phyloP scores from a whole-genome alignment of 305 asterid genomes.

The Petunia hybrid region DNA sequence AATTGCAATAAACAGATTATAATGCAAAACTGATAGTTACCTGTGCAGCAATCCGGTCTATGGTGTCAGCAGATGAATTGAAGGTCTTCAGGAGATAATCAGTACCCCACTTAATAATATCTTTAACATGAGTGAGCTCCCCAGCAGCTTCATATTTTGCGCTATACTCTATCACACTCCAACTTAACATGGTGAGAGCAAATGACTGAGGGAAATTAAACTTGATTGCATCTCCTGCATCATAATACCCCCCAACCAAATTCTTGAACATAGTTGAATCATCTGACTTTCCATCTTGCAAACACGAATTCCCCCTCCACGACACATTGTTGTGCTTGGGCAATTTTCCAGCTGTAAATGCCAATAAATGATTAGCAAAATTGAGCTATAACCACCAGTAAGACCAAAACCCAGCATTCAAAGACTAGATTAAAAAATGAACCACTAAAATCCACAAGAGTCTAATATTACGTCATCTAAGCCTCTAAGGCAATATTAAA shows the following conservation, averaged over 20 bases:
- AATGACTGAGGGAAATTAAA: slow-evolving; percentile 83
- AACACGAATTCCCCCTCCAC: slow-evolving; percentile 63
- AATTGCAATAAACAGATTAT: neutral
- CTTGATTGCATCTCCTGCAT: slow-evolving; percentile 96
- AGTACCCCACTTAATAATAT: slow-evolving; percentile 92
- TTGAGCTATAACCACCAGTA: slow-evolving; percentile 23
- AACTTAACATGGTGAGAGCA: slow-evolving; percentile 95
- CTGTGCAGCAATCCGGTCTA: slow-evolving; percentile 72
- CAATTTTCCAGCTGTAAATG: slow-evolving; percentile 58
- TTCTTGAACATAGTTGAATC: slow-evolving; percentile 43
- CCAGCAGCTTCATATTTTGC: slow-evolving; percentile 85
- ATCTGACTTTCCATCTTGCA: slow-evolving; percentile 52
- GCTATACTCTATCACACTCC: slow-evolving; percentile 94
- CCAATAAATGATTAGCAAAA: slow-evolving; percentile 27
- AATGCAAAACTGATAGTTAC: slow-evolving; percentile 39
- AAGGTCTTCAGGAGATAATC: slow-evolving; percentile 90
- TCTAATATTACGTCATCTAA: neutral
- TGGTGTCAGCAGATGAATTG: slow-evolving; percentile 79
- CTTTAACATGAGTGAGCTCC: slow-evolving; percentile 82
- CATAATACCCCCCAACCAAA: slow-evolving; percentile 83
- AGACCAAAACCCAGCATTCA: slow-evolving; percentile 3
- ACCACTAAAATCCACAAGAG: neutral
- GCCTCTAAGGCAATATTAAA: neutral
- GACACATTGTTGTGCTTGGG: slow-evolving; percentile 66
- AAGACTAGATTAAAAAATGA: neutral